Percentiles rank a stretch among this genome's conserved stretches.
phyloP scores from a whole-genome alignment of 2,329 filamentous ascomycete genomes.

The Corinectria fuckeliana region DNA sequence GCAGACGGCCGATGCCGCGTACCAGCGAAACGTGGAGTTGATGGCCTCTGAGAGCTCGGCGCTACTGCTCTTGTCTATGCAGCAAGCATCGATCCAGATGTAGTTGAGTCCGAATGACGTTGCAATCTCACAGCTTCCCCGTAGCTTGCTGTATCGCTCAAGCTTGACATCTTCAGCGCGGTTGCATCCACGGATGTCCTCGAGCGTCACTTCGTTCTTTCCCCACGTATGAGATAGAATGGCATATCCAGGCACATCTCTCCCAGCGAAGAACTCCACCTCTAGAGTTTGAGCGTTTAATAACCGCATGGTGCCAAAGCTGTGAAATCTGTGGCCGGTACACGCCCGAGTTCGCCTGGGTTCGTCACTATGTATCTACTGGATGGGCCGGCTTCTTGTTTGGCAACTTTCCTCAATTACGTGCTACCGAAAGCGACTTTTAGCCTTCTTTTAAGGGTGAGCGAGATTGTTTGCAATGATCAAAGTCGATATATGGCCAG shows the following conservation, averaged over 20 bases:
- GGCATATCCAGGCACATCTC: slow-evolving; percentile 31
- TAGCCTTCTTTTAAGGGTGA: background rate
- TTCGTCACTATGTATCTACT: background rate
- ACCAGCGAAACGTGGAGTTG: slow-evolving; percentile 45
- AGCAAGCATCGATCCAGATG: slow-evolving; percentile 43
- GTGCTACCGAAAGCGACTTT: background rate
- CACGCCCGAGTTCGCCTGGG: background rate
- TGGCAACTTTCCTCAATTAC: background rate
- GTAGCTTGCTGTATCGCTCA: slow-evolving; percentile 28
- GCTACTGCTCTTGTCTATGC: slow-evolving; percentile 43
- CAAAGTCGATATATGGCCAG: background rate
- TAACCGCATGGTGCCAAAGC: slow-evolving; percentile 29
- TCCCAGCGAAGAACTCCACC: slow-evolving; percentile 29
- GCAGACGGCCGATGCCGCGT: slow-evolving; percentile 36
- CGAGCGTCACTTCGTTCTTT: slow-evolving; percentile 31
- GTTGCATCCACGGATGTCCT: slow-evolving; percentile 17
- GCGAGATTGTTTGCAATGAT: background rate
- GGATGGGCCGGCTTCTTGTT: background rate
- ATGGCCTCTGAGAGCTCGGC: slow-evolving; percentile 42
- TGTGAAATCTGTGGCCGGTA: background rate
- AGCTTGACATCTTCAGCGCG: background rate
- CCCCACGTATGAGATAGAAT: slow-evolving; percentile 40
- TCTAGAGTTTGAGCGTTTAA: slow-evolving; percentile 32
- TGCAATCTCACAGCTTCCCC: slow-evolving; percentile 29
- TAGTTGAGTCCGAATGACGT: slow-evolving; percentile 27